Percentiles rank a stretch among this genome's conserved stretches.
phyloP scores from a whole-genome alignment of 2,329 filamentous ascomycete genomes.

The Phaeosphaeria sp. region DNA sequence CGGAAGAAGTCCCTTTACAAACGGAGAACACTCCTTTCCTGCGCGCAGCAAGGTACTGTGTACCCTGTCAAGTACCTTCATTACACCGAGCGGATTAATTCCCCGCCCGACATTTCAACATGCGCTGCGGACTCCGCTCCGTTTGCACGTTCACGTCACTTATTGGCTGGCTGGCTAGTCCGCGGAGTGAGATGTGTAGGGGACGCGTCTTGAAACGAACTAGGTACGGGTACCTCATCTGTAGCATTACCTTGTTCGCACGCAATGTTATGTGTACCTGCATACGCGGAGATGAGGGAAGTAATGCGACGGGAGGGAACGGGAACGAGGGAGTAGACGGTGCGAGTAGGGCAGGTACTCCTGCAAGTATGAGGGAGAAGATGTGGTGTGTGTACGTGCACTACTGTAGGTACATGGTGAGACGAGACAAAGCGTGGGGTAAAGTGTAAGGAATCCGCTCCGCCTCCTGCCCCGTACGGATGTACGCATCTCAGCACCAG shows the following conservation, averaged over 20 bases:
- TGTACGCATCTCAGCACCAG: not conserved
- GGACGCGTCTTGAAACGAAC: not conserved
- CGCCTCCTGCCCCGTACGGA: not conserved
- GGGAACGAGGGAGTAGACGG: not conserved
- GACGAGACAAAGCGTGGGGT: not conserved
- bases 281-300: not conserved
- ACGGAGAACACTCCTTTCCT: not conserved
- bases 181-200: not conserved
- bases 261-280: not conserved
- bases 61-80: not conserved
- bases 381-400: not conserved
- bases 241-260: not conserved
- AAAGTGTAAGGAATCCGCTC: not conserved
- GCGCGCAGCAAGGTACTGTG: too few relatives aligned
- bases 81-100: not conserved
- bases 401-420: not conserved
- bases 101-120: not conserved
- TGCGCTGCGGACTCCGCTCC: not conserved
- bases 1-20: not conserved
- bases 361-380: not conserved
- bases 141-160: not conserved
- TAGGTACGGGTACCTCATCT: not conserved
- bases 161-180: not conserved
- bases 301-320: not conserved
- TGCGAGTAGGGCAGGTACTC: not conserved